Evolutionary conservation across 805 yeast species (phyloP), one percentile per base, ranked within the genome.

Genomic region (Isabelozyma gotoi): DNA sequence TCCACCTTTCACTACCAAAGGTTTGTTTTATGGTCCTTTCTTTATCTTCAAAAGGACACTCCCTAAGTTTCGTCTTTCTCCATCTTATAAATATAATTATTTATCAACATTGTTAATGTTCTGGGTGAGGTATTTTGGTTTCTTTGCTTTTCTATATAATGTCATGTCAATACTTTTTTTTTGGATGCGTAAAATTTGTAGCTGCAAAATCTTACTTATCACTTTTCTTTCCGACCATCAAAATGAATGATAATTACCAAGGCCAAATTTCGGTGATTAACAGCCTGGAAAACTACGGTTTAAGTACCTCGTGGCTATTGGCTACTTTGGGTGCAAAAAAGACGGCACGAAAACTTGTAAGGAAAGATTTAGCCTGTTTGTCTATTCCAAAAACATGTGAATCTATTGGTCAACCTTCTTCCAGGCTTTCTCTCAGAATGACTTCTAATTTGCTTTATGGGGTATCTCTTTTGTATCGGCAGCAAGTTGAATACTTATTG

Each of bases 401-500:
- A 3, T 50, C 56, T 5, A 59, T 70, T 10, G 40, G 51, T n/a
- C 18, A n/a, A 14, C 39, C 32, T 2, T 36, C 45, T 8, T 48
- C 45, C 2, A 24, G 56, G 14, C 50, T 67, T 1, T 45, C 39
- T 4, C 46, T 68, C 33, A 56, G 81, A 35, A 59, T 68, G 14
- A 56, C 67, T 0, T 73, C 82, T 0, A 71, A 59, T 39, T 56
- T 80, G 7, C 53, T 80, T 43, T 68, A 73, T 49, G 85, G 85
- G 0, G 60, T 77, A 1, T 62, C 78, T 1, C 48, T 80, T 36
- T 63, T 73, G 19, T 77, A 76, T 53, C 76, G 68, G 44, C 73
- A 75, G 19, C 77, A 82, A 53, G 69, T 76, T 0, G 72, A 71
- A 3, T 73, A 71, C 49, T 69, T 76, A 48, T 68, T 66, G n/a